phyloP scores from a whole-genome alignment of 257 asterid genomes.

The Lithospermum erythrorhizon region DNA sequence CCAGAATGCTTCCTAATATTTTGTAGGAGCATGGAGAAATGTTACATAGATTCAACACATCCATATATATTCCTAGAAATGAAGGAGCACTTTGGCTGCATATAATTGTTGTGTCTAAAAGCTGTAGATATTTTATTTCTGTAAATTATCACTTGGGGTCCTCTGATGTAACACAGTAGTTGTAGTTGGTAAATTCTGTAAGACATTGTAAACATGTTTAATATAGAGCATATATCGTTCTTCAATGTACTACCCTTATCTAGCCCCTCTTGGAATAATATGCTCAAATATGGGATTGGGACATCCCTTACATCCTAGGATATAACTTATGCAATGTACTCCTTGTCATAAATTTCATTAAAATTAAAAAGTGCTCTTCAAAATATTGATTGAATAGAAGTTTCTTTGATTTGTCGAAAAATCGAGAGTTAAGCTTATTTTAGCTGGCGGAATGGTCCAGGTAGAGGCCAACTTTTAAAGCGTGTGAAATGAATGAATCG shows the following conservation, averaged over 20 bases:
- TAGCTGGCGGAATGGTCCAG: too few species aligned
- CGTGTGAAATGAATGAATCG: too few species aligned
- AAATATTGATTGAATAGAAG: too few species aligned
- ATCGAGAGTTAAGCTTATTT: too few species aligned
- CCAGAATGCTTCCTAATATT: not conserved
- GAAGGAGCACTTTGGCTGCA: not conserved
- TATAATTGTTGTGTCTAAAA: not conserved
- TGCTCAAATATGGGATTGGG: too few species aligned
- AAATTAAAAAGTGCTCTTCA: too few species aligned
- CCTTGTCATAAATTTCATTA: too few species aligned
- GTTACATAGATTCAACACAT: not conserved
- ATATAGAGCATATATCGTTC: not conserved
- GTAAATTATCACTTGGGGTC: not conserved
- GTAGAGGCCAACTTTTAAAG: too few species aligned
- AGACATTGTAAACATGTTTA: not conserved
- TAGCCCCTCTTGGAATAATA: too few species aligned
- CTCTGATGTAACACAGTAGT: not conserved
- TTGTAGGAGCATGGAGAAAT: not conserved
- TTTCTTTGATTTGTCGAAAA: too few species aligned
- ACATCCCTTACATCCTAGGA: too few species aligned
- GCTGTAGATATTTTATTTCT: slow-evolving; percentile 1
- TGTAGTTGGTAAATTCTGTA: slow-evolving; percentile 1
- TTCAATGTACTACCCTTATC: not conserved
- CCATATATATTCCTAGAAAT: not conserved
- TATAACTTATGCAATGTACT: too few species aligned